Evolutionary conservation across 306 rosid genomes (phyloP).

Genomic region (Cucurbita maxima): DNA sequence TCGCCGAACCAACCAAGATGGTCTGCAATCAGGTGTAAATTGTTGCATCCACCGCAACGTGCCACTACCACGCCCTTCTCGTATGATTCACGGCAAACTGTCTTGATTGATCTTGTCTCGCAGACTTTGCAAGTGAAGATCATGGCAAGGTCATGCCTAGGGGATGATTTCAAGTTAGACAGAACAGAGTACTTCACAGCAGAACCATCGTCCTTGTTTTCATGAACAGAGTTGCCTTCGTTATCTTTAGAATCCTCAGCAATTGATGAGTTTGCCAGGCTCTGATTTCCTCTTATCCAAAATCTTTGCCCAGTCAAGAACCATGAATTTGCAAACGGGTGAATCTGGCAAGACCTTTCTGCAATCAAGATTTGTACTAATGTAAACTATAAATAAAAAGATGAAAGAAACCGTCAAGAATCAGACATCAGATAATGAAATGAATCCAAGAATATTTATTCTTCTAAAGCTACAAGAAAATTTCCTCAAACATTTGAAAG

Average conservation of each 20-base stretch:
- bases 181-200: constrained; percentile 25
- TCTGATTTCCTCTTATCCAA: constrained; percentile 20
- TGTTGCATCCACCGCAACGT: constrained; percentile 70
- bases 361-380: constrained; percentile 10
- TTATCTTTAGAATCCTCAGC: constrained; percentile 22
- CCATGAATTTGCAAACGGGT: constrained; percentile 20
- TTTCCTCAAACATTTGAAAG: not conserved
- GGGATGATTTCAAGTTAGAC: constrained; percentile 44
- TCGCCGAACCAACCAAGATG: constrained; percentile 82
- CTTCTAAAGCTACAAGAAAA: not conserved
- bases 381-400: not conserved
- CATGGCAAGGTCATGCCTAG: constrained; percentile 94
- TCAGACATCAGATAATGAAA: not conserved
- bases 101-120: constrained; percentile 78
- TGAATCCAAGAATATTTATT: not conserved
- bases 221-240: constrained; percentile 16
- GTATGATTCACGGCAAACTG: constrained; percentile 54
- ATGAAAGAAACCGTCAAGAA: not conserved
- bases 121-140: constrained; percentile 87
- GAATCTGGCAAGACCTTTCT: constrained; percentile 29
- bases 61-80: constrained; percentile 86
- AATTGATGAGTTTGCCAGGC: constrained; percentile 21
- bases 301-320: constrained; percentile 22
- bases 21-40: constrained; percentile 74
- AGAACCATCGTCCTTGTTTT: constrained; percentile 9